phyloP scores from a whole-genome alignment of 2,329 filamentous ascomycete species.

The Calonectria honghensis region DNA sequence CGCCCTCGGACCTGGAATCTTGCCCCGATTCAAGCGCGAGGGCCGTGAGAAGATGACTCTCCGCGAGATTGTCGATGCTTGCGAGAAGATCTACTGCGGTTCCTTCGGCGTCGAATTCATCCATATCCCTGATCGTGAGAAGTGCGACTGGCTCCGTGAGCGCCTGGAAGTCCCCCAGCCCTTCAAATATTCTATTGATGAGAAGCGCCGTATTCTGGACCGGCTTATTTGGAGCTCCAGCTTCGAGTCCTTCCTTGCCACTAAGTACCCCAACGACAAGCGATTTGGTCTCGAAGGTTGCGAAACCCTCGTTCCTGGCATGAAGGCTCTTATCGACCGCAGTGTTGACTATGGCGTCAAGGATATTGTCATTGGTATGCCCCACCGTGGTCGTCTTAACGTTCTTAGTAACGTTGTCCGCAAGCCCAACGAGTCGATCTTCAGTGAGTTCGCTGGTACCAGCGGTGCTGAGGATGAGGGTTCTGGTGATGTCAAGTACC shows the following conservation, averaged over 20 bases:
- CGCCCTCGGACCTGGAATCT: conserved; percentile 92
- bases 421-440: conserved; percentile 99
- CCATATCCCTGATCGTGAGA: conserved; percentile 96
- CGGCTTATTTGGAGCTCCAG: conserved; percentile 98
- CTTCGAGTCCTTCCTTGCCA: conserved; percentile 96
- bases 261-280: conserved; percentile 99
- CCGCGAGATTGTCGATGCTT: conserved; percentile 93
- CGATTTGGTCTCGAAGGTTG: conserved; percentile 98
- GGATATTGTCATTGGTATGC: conserved; percentile 99
- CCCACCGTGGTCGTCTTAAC: conserved; percentile 97
- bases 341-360: conserved; percentile 99
- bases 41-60: conserved; percentile 96
- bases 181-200: conserved; percentile 98
- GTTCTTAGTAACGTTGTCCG: conserved; percentile 98
- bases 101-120: conserved; percentile 99
- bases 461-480: conserved; percentile 93
- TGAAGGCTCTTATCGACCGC: conserved; percentile 99
- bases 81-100: conserved; percentile 96
- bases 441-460: conserved; percentile 96
- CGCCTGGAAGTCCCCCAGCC: conserved; percentile 94
- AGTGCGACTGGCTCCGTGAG: conserved; percentile 98
- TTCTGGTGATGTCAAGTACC: conserved; percentile 99
- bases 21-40: conserved; percentile 94
- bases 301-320: conserved; percentile 96
- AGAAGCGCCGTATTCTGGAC: conserved; percentile 98